Base-by-base conservation (phyloP, 495 filamentous ascomycete species). In the Lophiotrema nucula region DNA sequence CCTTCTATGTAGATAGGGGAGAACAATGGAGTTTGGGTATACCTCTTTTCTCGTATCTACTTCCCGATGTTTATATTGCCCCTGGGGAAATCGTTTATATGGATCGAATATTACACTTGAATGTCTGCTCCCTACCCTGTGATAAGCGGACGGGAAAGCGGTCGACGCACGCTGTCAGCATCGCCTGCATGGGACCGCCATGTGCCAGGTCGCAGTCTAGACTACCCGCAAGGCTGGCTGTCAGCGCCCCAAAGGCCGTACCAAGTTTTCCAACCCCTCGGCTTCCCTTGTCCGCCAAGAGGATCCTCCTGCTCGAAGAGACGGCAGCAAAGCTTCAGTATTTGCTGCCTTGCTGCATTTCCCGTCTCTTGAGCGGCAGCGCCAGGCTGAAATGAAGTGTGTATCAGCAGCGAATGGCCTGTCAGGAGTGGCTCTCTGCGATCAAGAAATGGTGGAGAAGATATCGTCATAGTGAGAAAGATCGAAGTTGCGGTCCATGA, bases 341-440 rank as follows among this genome's bases (percentile, higher is more conserved):
- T 35, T 8, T 35, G 31, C 31, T 8, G 31, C 8, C 31, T 8
- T 35, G 31, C n/a, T n/a, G n/a, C n/a, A n/a, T n/a, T n/a, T n/a
- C n/a, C n/a, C n/a, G n/a, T n/a, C n/a, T n/a, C n/a, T n/a, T n/a
- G 31, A 35, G n/a, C 8, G 19, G 39, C 10, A 43, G 6, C 6
- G 39, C 39, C 10, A 43, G 39, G 39, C 31, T 8, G 39, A 43
- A 18, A 13, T 21, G 19, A 43, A 12, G 39, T 43, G 39, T 43
- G 39, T 43, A 43, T 43, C 39, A 43, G 39, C 39, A 43, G 39
- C 39, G 39, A 43, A 43, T 43, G 39, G 19, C 11, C 31, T 35
- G 31, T 35, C 8, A 8, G n/a, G 31, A 8, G 31, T 8, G 31
- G 31, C 8, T 8, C n/a, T 35, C 31, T 35, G 31, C 8, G 31